Percentiles rank a stretch among this genome's conserved stretches.
Evolutionary conservation across 257 asterid species (phyloP).

Genomic region (Fraxinus cuspidata): DNA sequence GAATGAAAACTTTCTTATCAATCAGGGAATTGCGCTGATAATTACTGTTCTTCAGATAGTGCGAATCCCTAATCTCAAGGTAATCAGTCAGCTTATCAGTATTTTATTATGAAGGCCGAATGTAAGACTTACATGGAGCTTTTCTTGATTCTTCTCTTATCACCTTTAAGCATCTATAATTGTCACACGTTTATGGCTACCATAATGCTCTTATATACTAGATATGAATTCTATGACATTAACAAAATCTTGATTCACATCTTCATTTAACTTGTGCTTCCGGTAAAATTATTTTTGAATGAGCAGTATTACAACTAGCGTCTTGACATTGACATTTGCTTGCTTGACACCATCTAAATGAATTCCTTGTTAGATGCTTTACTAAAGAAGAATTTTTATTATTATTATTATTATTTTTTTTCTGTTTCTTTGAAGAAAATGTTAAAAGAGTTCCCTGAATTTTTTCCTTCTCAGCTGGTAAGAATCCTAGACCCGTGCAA

Average conservation of each 20-base stretch:
- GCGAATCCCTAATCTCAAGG: conserved; percentile 95
- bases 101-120: conserved; percentile 14
- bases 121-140: conserved; percentile 14
- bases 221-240: background rate
- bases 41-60: conserved; percentile 92
- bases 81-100: conserved; percentile 28
- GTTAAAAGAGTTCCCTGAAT: background rate
- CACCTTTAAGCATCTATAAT: conserved; percentile 11
- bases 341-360: background rate
- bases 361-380: background rate
- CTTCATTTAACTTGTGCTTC: background rate
- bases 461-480: background rate
- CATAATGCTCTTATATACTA: background rate
- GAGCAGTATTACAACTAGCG: background rate
- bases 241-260: background rate
- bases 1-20: conserved; percentile 11
- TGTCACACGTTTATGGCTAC: conserved; percentile 11
- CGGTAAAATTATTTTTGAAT: background rate
- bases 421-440: background rate
- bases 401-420: background rate
- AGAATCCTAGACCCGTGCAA: background rate
- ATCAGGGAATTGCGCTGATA: conserved; percentile 84
- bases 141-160: conserved; percentile 14
- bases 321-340: background rate
- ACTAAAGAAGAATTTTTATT: background rate